These are phyloP conservation scores for Allantophomopsis lycopodina DNA, from an alignment of 2,329 filamentous ascomycete genomes.

Conservation along the genomic window DNA sequence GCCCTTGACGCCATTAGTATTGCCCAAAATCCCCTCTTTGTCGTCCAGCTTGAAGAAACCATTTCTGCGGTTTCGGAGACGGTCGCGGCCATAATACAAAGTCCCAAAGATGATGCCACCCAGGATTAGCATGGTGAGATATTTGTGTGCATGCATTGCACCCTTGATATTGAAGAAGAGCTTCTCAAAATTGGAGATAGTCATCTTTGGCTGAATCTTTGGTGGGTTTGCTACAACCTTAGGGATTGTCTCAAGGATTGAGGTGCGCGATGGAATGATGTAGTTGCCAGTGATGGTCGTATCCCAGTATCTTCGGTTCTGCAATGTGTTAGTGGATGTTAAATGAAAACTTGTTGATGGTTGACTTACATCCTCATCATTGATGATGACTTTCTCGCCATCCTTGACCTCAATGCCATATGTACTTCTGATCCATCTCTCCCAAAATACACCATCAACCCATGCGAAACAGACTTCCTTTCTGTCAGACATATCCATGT, in stretches of 20 bases:
- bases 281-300: conserved; percentile 75
- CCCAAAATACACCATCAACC: conserved; percentile 96
- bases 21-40: conserved; percentile 54
- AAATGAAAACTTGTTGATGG: not conserved
- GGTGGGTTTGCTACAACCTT: conserved; percentile 35
- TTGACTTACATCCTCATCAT: conserved; percentile 81
- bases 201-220: conserved; percentile 63
- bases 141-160: conserved; percentile 44
- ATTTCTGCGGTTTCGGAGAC: conserved; percentile 36
- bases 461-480: conserved; percentile 92
- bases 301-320: conserved; percentile 95
- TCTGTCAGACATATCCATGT: conserved; percentile 74
- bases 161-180: conserved; percentile 53
- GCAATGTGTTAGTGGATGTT: conserved; percentile 20
- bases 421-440: conserved; percentile 89
- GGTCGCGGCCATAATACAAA: conserved; percentile 38
- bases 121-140: conserved; percentile 41
- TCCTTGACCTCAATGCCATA: conserved; percentile 83
- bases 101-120: conserved; percentile 39
- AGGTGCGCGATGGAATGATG: conserved; percentile 66
- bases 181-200: conserved; percentile 58
- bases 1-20: conserved; percentile 35
- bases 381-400: conserved; percentile 88
- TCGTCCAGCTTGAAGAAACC: conserved; percentile 49
- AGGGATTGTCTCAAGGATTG: conserved; percentile 25